Conservation (phyloP, 345 rosid species). For the Aquilaria sinensis region DNA sequence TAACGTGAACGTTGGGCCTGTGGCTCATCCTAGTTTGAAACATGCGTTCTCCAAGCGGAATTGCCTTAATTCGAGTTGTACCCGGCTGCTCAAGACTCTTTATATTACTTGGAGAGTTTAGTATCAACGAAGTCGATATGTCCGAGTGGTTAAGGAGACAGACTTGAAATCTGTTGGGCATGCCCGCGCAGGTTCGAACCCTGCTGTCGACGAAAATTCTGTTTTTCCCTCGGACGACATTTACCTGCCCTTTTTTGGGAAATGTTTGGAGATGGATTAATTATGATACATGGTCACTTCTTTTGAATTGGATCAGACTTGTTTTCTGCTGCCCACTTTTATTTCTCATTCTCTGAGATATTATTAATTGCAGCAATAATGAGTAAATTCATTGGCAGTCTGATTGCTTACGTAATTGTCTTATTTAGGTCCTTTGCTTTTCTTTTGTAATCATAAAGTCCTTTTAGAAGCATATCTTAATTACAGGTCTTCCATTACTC, state of each 20-base stretch:
- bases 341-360: not conserved
- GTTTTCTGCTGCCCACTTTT: not conserved
- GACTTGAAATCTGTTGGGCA: constrained; percentile 95
- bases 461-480: too few relatives aligned
- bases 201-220: constrained; percentile 48
- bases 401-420: too few relatives aligned
- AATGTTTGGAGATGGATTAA: not conserved
- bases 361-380: not conserved
- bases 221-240: not conserved
- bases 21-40: too few relatives aligned
- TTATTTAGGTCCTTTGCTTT: too few relatives aligned
- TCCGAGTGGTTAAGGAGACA: constrained; percentile 99
- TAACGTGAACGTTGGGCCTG: too few relatives aligned
- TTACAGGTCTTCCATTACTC: not conserved
- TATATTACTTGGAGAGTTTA: too few relatives aligned
- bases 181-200: constrained; percentile 92
- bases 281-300: not conserved
- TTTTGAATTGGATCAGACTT: not conserved
- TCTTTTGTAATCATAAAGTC: not conserved
- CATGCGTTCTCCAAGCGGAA: too few relatives aligned
- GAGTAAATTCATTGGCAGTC: too few relatives aligned
- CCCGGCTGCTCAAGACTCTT: too few relatives aligned
- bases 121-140: constrained; percentile 52
- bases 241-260: not conserved
- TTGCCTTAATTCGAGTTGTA: too few relatives aligned